Percentiles rank a stretch among this genome's conserved stretches.
Evolutionary conservation across 345 rosid genomes (phyloP).

Genomic region (Jatropha curcas): DNA sequence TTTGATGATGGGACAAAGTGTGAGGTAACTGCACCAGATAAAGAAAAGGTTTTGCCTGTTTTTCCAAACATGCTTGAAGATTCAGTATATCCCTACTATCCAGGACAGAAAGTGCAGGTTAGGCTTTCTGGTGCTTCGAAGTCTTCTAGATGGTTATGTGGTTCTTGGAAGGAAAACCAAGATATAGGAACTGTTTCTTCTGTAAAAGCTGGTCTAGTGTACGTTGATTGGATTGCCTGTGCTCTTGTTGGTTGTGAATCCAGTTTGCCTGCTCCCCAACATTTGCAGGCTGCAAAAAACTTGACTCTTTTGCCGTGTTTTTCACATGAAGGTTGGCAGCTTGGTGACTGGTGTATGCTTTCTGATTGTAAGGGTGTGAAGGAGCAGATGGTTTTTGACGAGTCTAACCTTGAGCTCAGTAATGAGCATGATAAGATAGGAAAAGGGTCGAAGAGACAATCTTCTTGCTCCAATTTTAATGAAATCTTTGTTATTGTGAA

Average conservation of each 20-base stretch:
- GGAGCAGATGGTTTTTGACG: slow-evolving; percentile 27
- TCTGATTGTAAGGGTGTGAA: slow-evolving; percentile 33
- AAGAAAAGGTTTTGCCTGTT: slow-evolving; percentile 57
- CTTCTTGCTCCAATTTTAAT: slow-evolving; percentile 28
- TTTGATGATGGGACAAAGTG: slow-evolving; percentile 76
- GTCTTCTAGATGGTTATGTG: slow-evolving; percentile 77
- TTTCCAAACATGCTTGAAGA: slow-evolving; percentile 67
- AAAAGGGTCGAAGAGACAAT: slow-evolving; percentile 39
- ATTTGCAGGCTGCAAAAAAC: slow-evolving; percentile 52
- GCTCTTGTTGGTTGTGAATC: slow-evolving; percentile 35
- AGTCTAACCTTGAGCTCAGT: slow-evolving; percentile 21
- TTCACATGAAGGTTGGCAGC: slow-evolving; percentile 82
- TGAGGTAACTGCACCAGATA: slow-evolving; percentile 58
- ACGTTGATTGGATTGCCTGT: slow-evolving; percentile 84
- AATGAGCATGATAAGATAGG: slow-evolving; percentile 28
- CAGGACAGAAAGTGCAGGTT: slow-evolving; percentile 83
- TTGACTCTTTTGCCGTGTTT: slow-evolving; percentile 63
- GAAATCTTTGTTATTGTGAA: slow-evolving; percentile 59
- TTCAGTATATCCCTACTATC: slow-evolving; percentile 60
- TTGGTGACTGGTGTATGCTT: slow-evolving; percentile 93
- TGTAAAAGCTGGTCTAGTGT: slow-evolving; percentile 63
- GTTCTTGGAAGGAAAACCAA: slow-evolving; percentile 60
- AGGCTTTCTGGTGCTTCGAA: slow-evolving; percentile 47
- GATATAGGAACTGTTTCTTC: slow-evolving; percentile 66
- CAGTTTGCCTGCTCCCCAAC: slow-evolving; percentile 47